A percentile compares a stretch with the other conserved stretches of the same genome.
Conservation (phyloP, 2,329 filamentous ascomycete genomes). For the Trichoderma pleuroti region DNA sequence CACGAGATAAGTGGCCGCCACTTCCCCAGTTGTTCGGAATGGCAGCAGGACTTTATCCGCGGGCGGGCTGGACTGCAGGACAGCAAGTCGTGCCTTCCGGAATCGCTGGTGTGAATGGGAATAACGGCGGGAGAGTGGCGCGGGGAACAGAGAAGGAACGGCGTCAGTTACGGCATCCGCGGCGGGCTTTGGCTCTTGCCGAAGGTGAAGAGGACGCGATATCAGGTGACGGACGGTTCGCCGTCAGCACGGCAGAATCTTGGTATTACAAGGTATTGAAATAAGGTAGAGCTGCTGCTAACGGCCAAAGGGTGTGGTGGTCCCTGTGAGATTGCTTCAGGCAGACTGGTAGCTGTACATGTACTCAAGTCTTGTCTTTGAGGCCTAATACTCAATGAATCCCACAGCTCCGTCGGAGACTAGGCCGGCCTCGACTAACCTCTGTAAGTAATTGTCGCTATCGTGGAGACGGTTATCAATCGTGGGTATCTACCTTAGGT, state of each 20-base stretch:
- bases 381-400: background rate
- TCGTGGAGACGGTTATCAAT: background rate
- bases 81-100: slow-evolving; percentile 1
- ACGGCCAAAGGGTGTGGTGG: background rate
- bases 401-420: background rate
- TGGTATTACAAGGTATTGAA: background rate
- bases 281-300: background rate
- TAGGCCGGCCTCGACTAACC: background rate
- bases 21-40: background rate
- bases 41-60: slow-evolving; percentile 4
- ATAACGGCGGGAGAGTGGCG: background rate
- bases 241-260: background rate
- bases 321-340: background rate
- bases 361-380: background rate
- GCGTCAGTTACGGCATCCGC: slow-evolving; percentile 1
- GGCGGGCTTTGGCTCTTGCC: background rate
- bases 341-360: too few relatives aligned
- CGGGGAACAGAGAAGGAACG: slow-evolving; percentile 2
- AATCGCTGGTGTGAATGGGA: background rate
- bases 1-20: slow-evolving; percentile 10
- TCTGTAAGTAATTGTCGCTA: background rate
- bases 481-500: background rate
- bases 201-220: background rate
- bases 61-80: too few relatives aligned
- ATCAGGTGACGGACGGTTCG: background rate